Evolutionary conservation across 2,329 filamentous ascomycete species (phyloP).

Genomic region (Thielaviopsis cerberus): DNA sequence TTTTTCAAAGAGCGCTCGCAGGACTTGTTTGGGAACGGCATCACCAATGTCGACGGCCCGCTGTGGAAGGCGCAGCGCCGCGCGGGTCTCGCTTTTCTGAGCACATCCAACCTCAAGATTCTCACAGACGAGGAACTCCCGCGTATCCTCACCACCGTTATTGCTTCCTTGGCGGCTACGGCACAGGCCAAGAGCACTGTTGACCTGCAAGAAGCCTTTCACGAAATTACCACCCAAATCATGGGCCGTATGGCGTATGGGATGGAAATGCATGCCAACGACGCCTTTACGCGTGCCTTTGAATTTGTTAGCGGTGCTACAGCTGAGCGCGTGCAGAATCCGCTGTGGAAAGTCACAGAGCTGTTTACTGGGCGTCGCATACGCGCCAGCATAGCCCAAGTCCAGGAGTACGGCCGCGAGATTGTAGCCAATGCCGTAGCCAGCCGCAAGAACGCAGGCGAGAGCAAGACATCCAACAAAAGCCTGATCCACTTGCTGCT

Average conservation of each 20-base stretch:
- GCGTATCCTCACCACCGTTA: slow-evolving; percentile 27
- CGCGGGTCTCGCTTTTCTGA: slow-evolving; percentile 41
- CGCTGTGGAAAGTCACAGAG: slow-evolving; percentile 42
- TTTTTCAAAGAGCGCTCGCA: slow-evolving; percentile 42
- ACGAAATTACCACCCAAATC: slow-evolving; percentile 44
- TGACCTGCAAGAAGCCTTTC: slow-evolving; percentile 41
- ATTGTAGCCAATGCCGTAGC: slow-evolving; percentile 37
- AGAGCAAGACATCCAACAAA: slow-evolving; percentile 17
- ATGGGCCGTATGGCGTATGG: slow-evolving; percentile 54
- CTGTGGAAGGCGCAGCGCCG: slow-evolving; percentile 44
- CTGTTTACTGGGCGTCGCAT: slow-evolving; percentile 29
- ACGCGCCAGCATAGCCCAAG: slow-evolving; percentile 27
- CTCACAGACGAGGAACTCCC: slow-evolving; percentile 40
- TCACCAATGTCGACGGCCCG: slow-evolving; percentile 48
- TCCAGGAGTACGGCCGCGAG: slow-evolving; percentile 35
- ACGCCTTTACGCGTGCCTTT: slow-evolving; percentile 42
- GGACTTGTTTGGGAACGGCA: slow-evolving; percentile 47
- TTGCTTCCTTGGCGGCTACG: slow-evolving; percentile 20
- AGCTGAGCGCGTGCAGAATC: slow-evolving; percentile 46
- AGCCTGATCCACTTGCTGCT: slow-evolving; percentile 43
- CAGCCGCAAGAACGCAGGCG: slow-evolving; percentile 17
- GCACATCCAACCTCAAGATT: slow-evolving; percentile 34
- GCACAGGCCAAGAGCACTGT: slow-evolving; percentile 19
- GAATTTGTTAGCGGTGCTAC: slow-evolving; percentile 43
- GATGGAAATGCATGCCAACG: slow-evolving; percentile 46